phyloP scores from a whole-genome alignment of 495 filamentous ascomycete genomes.

The Cudoniella acicularis region DNA sequence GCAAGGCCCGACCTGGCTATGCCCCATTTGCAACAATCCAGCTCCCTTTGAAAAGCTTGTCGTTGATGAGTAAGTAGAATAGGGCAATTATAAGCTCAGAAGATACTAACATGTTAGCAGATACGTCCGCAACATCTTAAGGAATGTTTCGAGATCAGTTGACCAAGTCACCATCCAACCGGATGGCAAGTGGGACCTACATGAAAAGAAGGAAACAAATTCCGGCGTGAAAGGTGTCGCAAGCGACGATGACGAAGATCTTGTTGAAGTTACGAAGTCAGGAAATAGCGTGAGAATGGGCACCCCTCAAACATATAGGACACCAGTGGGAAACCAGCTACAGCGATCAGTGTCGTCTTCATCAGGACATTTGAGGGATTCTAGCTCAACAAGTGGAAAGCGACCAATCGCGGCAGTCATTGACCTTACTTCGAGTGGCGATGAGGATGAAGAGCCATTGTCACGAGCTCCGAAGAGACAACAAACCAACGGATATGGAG shows the following conservation, averaged over 20 bases:
- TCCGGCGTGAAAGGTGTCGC: conserved; percentile 23
- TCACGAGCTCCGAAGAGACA: conserved; percentile 55
- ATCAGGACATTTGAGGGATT: not conserved
- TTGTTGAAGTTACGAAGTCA: conserved; percentile 63
- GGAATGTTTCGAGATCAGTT: conserved; percentile 58
- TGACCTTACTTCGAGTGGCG: conserved; percentile 73
- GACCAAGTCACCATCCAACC: conserved; percentile 92
- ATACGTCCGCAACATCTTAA: conserved; percentile 85
- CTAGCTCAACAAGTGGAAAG: conserved; percentile 16
- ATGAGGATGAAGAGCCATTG: conserved; percentile 65
- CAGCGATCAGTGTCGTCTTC: conserved; percentile 46
- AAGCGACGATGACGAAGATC: conserved; percentile 62
- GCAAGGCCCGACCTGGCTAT: conserved; percentile 92
- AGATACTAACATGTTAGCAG: conserved; percentile 36
- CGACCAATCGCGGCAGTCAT: conserved; percentile 54
- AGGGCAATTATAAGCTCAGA: not conserved
- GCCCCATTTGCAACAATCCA: conserved; percentile 84
- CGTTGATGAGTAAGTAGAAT: conserved; percentile 71
- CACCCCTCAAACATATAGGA: conserved; percentile 21
- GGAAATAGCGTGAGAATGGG: conserved; percentile 28
- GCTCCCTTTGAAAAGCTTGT: conserved; percentile 77
- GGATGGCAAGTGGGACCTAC: conserved; percentile 70
- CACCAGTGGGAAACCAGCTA: not conserved
- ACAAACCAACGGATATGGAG: conserved; percentile 4
- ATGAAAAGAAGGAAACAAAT: conserved; percentile 24